A percentile compares a stretch with the other conserved stretches of the same genome.
Conservation (phyloP, 1,284 basidiomycete species). For the Puccinia horiana region DNA sequence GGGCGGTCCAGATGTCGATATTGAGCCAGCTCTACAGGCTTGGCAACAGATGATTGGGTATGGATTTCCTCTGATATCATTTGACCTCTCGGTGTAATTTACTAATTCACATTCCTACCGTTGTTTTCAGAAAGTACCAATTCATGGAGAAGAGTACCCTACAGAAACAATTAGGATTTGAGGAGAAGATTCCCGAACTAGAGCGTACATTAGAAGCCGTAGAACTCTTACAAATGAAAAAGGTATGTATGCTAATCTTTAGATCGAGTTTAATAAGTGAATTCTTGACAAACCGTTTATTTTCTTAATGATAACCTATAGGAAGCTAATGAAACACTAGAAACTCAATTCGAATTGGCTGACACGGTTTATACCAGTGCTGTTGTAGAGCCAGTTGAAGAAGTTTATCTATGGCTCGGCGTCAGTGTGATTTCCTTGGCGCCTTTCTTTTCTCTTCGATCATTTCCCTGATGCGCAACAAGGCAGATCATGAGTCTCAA, state of each 20-base stretch:
- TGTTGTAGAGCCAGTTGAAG: conserved; percentile 78
- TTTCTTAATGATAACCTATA: conserved; percentile 55
- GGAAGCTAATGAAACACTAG: conserved; percentile 65
- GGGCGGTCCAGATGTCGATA: conserved; percentile 74
- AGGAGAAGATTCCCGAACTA: conserved; percentile 96
- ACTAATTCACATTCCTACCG: not conserved
- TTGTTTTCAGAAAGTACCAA: conserved; percentile 78
- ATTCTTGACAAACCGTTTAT: not conserved
- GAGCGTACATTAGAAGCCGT: conserved; percentile 89
- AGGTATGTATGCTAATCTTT: conserved; percentile 60
- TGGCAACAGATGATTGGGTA: conserved; percentile 93
- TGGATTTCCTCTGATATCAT: conserved; percentile 51
- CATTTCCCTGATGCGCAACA: not conserved
- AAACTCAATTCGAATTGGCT: conserved; percentile 89
- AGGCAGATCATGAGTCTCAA: too few species aligned
- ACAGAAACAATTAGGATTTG: conserved; percentile 75
- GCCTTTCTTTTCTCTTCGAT: not conserved
- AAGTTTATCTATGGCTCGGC: conserved; percentile 92
- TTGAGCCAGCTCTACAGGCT: conserved; percentile 74
- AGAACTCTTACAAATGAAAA: conserved; percentile 66
- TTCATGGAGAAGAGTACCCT: conserved; percentile 91
- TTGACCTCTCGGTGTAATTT: not conserved
- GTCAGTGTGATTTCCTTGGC: conserved; percentile 2
- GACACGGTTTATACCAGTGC: conserved; percentile 94
- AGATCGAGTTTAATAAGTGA: not conserved